Conservation (phyloP, 371 early-diverging fungal species). For the Synchytrium microbalum region DNA sequence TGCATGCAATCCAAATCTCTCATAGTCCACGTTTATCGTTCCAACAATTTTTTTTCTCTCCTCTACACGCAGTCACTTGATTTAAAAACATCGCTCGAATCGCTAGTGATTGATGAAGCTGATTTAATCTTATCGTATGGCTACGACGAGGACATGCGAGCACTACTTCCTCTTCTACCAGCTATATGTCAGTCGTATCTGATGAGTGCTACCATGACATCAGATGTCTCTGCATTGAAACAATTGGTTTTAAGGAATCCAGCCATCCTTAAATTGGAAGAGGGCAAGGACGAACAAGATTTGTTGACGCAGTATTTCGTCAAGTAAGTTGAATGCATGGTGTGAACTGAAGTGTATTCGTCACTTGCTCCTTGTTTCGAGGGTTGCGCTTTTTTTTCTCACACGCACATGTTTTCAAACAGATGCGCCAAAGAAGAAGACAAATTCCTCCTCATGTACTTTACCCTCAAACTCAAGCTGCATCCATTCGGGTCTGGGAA, state of each 20-base stretch:
- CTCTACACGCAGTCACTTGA: slow-evolving; percentile 21
- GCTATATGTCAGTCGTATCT: slow-evolving; percentile 93
- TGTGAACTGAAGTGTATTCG: slow-evolving; percentile 2
- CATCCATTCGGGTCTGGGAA: slow-evolving; percentile 73
- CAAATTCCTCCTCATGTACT: slow-evolving; percentile 82
- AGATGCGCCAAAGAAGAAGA: slow-evolving; percentile 65
- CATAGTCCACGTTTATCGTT: slow-evolving; percentile 82
- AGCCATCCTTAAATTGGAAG: slow-evolving; percentile 72
- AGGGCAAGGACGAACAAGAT: slow-evolving; percentile 50
- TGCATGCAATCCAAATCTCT: slow-evolving; percentile 78
- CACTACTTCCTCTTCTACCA: slow-evolving; percentile 90
- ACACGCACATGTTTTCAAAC: slow-evolving; percentile 3
- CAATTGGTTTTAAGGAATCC: slow-evolving; percentile 78
- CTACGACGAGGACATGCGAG: slow-evolving; percentile 93
- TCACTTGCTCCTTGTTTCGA: too few relatives aligned
- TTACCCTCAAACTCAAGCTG: slow-evolving; percentile 80
- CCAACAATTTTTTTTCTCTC: slow-evolving; percentile 14
- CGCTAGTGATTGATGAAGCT: slow-evolving; percentile 99
- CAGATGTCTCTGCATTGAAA: slow-evolving; percentile 82
- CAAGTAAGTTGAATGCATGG: slow-evolving; percentile 23
- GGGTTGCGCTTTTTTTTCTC: too few relatives aligned
- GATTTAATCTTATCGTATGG: slow-evolving; percentile 99
- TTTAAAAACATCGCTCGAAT: slow-evolving; percentile 56
- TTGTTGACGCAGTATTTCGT: slow-evolving; percentile 70
- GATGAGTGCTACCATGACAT: slow-evolving; percentile 99